Evolutionary conservation across 2,329 filamentous ascomycete genomes (phyloP).

Genomic region (Paecilomyces dactylethromorphus): DNA sequence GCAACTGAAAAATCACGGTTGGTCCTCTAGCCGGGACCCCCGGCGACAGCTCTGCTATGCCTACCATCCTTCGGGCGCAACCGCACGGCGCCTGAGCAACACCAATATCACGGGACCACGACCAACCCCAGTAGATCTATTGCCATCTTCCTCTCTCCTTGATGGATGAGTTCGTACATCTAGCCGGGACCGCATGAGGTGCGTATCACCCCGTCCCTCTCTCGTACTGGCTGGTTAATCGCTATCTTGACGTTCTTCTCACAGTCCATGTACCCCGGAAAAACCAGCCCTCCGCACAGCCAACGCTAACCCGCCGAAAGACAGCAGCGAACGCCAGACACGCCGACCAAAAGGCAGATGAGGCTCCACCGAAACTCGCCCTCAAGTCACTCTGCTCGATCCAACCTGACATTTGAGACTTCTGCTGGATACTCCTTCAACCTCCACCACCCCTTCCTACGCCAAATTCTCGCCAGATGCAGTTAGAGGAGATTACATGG

Average conservation of each 20-base stretch:
- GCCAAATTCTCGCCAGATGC: conserved; percentile 29
- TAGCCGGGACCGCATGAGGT: conserved; percentile 7
- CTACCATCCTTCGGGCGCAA: neutral
- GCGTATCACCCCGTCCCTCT: conserved; percentile 5
- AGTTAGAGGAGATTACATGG: conserved; percentile 39
- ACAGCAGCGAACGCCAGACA: conserved; percentile 2
- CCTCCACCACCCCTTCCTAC: neutral
- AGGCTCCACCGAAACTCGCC: conserved; percentile 1
- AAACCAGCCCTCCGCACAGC: conserved; percentile 1
- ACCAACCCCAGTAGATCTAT: neutral
- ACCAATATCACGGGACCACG: neutral
- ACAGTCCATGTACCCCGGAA: neutral
- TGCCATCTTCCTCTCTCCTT: neutral
- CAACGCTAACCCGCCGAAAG: conserved; percentile 2
- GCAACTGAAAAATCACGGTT: neutral
- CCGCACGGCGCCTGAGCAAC: neutral
- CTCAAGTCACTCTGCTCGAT: neutral
- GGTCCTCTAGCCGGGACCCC: neutral
- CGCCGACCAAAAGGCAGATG: neutral
- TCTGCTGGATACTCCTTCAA: neutral
- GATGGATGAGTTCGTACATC: neutral
- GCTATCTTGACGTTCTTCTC: neutral
- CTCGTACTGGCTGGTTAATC: neutral
- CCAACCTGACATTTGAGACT: neutral
- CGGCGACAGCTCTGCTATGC: neutral